phyloP scores from a whole-genome alignment of 345 rosid species.

The Firmiana major region DNA sequence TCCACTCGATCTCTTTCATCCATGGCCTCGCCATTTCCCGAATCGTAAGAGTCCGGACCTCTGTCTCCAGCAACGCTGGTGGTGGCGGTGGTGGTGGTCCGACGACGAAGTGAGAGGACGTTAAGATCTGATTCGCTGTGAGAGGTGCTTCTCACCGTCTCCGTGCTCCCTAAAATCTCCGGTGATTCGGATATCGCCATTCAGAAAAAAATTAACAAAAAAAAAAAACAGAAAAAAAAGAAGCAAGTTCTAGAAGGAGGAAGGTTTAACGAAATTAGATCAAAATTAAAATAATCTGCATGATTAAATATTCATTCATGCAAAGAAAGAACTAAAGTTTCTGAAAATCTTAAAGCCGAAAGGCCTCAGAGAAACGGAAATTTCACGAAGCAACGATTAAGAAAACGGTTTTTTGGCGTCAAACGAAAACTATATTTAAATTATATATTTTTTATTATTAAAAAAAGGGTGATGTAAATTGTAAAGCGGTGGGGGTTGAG shows the following conservation, averaged over 20 bases:
- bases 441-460: too few relatives aligned
- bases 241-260: neutral
- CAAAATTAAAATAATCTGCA: neutral
- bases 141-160: neutral
- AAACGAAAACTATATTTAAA: neutral
- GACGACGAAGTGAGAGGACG: slow-evolving; percentile 33
- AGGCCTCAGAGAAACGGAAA: neutral
- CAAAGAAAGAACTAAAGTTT: neutral
- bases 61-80: neutral
- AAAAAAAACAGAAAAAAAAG: neutral
- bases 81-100: slow-evolving; percentile 19
- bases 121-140: slow-evolving; percentile 38
- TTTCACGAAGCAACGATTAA: slow-evolving; percentile 9
- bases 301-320: neutral
- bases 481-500: slow-evolving; percentile 1
- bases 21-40: slow-evolving; percentile 8
- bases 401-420: slow-evolving; percentile 1
- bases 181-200: slow-evolving; percentile 27
- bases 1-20: slow-evolving; percentile 30
- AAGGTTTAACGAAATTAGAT: neutral
- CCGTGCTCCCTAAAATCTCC: neutral
- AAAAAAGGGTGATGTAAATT: neutral
- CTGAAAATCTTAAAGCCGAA: neutral
- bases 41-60: slow-evolving; percentile 7
- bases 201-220: neutral